Percentiles rank a stretch among this genome's conserved stretches.
These are phyloP conservation scores for Ammopiptanthus mongolicus DNA, from an alignment of 306 rosid genomes.

Conservation along the genomic window DNA sequence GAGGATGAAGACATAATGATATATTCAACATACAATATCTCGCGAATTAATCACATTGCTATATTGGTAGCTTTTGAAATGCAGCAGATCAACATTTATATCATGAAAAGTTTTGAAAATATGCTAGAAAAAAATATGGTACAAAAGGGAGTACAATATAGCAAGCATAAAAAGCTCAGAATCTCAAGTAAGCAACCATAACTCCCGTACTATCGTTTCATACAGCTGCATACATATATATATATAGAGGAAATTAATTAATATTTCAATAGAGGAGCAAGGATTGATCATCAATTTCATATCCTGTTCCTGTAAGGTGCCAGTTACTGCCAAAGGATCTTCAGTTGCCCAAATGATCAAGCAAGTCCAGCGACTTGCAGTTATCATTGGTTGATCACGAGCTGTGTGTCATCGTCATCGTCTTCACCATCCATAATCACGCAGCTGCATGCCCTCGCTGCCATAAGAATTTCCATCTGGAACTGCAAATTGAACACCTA, in stretches of 20 bases:
- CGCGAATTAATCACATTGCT: constrained; percentile 1
- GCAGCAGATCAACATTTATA: neutral
- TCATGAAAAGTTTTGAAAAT: neutral
- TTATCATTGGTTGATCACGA: constrained; percentile 18
- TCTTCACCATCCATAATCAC: constrained; percentile 22
- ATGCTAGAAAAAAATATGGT: neutral
- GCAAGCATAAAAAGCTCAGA: neutral
- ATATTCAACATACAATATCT: neutral
- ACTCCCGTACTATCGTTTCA: neutral
- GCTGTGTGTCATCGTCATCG: constrained; percentile 14
- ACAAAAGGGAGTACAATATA: neutral
- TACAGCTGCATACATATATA: constrained; percentile 1
- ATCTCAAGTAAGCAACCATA: constrained; percentile 16
- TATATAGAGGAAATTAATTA: constrained; percentile 11
- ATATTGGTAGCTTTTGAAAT: constrained; percentile 16
- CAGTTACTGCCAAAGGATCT: constrained; percentile 75
- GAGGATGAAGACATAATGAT: neutral
- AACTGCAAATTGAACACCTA: neutral
- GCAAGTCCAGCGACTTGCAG: constrained; percentile 33
- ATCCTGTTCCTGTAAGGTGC: neutral
- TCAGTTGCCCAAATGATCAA: constrained; percentile 67
- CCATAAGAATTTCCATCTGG: constrained; percentile 15
- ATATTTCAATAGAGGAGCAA: neutral
- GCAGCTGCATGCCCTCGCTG: neutral
- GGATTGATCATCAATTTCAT: constrained; percentile 7